phyloP scores from a whole-genome alignment of 345 rosid species.

The Eucalyptus lansdowneana region DNA sequence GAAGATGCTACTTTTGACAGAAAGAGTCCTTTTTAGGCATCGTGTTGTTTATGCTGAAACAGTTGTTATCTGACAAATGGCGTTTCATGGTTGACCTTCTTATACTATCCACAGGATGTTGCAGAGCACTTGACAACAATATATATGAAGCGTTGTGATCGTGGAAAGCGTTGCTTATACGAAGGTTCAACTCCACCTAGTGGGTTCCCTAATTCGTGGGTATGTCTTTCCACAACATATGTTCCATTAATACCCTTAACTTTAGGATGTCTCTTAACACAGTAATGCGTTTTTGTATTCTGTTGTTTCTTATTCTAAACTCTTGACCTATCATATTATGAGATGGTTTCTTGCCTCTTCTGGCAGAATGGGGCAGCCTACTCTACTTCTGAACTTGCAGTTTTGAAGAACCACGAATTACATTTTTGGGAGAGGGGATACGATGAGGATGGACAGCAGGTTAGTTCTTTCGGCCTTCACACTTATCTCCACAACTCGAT shows the following conservation, averaged over 20 bases:
- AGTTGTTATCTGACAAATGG: background rate
- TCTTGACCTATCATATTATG: background rate
- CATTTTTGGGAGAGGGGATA: slow-evolving; percentile 90
- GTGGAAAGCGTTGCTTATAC: slow-evolving; percentile 73
- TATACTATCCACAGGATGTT: slow-evolving; percentile 39
- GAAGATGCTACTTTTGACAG: background rate
- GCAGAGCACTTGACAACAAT: slow-evolving; percentile 78
- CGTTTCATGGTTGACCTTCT: background rate
- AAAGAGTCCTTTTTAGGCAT: background rate
- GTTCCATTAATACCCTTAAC: background rate
- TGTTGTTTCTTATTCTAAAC: background rate
- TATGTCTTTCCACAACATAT: background rate
- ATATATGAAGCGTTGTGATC: slow-evolving; percentile 60
- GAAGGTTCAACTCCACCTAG: slow-evolving; percentile 80
- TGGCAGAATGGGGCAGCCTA: slow-evolving; percentile 60
- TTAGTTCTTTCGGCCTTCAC: background rate
- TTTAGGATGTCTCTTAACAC: background rate
- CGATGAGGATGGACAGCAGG: slow-evolving; percentile 75
- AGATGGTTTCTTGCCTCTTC: background rate
- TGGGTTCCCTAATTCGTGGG: slow-evolving; percentile 89
- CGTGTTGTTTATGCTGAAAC: background rate
- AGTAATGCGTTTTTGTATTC: background rate
- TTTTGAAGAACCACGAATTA: slow-evolving; percentile 74
- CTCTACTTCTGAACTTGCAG: slow-evolving; percentile 77
- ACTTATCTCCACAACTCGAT: background rate